Percentiles rank a stretch among this genome's conserved stretches.
phyloP scores from a whole-genome alignment of 164 flowering plant genomes.

The Nymphaea colorata region DNA sequence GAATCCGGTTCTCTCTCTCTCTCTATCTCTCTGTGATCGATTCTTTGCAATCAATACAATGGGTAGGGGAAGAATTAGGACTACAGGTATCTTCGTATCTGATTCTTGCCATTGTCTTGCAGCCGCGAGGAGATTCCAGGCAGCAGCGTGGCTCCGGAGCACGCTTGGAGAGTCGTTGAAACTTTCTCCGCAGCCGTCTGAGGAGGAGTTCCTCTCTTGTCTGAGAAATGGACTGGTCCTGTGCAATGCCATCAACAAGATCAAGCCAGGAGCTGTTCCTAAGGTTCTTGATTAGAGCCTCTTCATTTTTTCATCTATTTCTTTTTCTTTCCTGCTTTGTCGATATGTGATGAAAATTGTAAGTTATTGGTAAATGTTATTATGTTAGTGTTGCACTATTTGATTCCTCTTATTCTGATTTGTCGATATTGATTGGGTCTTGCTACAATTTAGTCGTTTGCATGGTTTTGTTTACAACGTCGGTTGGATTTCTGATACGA shows the following conservation, averaged over 20 bases:
- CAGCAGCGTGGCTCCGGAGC: conserved; percentile 63
- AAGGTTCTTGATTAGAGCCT: conserved; percentile 34
- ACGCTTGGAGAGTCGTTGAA: conserved; percentile 60
- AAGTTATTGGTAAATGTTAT: too few species aligned
- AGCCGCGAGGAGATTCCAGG: conserved; percentile 70
- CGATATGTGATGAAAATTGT: too few species aligned
- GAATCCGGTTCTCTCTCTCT: conserved; percentile 46
- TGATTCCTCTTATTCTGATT: too few species aligned
- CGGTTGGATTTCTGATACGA: too few species aligned
- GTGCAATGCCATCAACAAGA: conserved; percentile 81
- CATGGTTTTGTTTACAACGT: too few species aligned
- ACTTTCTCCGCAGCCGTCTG: conserved; percentile 52
- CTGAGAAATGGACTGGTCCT: conserved; percentile 76
- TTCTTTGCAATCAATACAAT: neutral
- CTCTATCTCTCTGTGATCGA: neutral
- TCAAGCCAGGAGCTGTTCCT: conserved; percentile 70
- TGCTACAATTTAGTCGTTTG: too few species aligned
- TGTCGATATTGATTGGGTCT: too few species aligned
- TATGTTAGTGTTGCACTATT: too few species aligned
- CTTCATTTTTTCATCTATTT: neutral
- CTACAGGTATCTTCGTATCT: neutral
- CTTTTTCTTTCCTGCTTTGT: too few species aligned
- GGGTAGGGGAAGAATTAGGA: neutral
- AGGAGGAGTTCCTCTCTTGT: conserved; percentile 67
- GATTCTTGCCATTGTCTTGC: conserved; percentile 1